Conservation (phyloP, 2,329 filamentous ascomycete genomes). For the Colletotrichum ledebouriae region DNA sequence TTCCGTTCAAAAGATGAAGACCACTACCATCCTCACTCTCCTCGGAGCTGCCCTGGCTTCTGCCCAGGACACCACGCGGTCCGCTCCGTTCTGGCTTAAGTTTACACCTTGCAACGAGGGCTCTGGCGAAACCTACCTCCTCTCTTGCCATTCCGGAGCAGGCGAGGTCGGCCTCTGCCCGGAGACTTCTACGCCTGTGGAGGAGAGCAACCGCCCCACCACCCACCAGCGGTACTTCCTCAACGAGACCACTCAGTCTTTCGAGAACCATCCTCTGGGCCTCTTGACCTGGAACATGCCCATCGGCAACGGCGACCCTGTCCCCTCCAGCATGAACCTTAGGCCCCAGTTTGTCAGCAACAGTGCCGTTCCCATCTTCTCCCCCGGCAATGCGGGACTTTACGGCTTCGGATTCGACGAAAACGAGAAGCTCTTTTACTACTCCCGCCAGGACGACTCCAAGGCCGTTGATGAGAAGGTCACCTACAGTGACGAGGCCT, state of each 20-base stretch:
- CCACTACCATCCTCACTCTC: conserved; percentile 11
- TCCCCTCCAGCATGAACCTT: conserved; percentile 20
- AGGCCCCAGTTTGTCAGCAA: conserved; percentile 33
- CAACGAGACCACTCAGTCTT: conserved; percentile 19
- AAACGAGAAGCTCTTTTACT: conserved; percentile 32
- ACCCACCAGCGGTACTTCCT: conserved; percentile 14
- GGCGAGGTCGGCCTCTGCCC: conserved; percentile 38
- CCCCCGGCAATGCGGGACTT: conserved; percentile 16
- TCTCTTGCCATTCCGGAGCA: conserved; percentile 39
- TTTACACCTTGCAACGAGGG: not conserved
- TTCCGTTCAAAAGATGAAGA: conserved; percentile 31
- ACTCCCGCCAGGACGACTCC: conserved; percentile 28
- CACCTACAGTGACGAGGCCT: conserved; percentile 1
- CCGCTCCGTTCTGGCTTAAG: conserved; percentile 35
- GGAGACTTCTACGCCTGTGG: not conserved
- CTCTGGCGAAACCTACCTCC: conserved; percentile 29
- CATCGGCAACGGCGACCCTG: conserved; percentile 22
- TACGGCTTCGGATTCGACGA: conserved; percentile 35
- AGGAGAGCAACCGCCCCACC: too few relatives aligned
- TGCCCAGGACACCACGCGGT: conserved; percentile 24
- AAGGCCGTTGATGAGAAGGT: conserved; percentile 20
- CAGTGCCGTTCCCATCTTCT: conserved; percentile 37
- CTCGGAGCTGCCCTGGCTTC: conserved; percentile 21
- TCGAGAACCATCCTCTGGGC: conserved; percentile 13
- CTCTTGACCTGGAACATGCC: conserved; percentile 37